Base-by-base conservation (phyloP, 2,329 filamentous ascomycete species). In the Penicillium sumatraense region DNA sequence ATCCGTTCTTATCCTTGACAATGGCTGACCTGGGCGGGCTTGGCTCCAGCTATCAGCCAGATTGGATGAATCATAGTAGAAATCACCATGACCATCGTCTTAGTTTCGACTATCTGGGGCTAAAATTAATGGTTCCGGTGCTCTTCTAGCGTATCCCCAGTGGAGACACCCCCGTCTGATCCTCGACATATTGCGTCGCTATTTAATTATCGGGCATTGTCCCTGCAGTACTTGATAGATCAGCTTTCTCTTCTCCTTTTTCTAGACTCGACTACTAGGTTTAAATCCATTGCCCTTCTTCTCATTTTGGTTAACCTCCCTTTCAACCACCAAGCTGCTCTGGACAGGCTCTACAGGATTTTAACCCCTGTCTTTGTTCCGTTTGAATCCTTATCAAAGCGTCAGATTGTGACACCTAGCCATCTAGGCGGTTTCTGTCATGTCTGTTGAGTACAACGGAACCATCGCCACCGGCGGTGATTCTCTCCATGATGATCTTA, bases 401-500 rank as follows among this genome's bases (percentile, higher is more conserved):
- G 10, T 49, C 29, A 31, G 23, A 29, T n/a, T 9, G 48, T 51
- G 44, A 41, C 23, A 44, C 33, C 41, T 14, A 21, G n/a, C 8
- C 3, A 27, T 24, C 29, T 41, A 23, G 24, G 24, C 24, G 38
- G 41, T 33, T 54, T 54, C 56, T 54, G 64, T 47, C 40, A 75
- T 76, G 74, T 67, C 72, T 31, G 72, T 83, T 35, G 77, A 82
- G 20, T 90, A 87, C 76, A 90, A 91, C 77, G 84, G 83, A 68
- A 86, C 86, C 16, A 73, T 78, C 20, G 69, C 61, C 8, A 86
- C 83, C 7, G 89, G 90, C 61, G 89, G 89, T 78, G 77, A 86
- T 77, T 81, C 89, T 23, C 75, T 86, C 56, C 78, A 78, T 1
- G 78, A 89, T 61, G 85, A 96, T 74, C 82, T 96, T 63, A 96